Evolutionary conservation across 768 basidiomycete genomes (phyloP).

Genomic region (Pisolithus tinctorius): DNA sequence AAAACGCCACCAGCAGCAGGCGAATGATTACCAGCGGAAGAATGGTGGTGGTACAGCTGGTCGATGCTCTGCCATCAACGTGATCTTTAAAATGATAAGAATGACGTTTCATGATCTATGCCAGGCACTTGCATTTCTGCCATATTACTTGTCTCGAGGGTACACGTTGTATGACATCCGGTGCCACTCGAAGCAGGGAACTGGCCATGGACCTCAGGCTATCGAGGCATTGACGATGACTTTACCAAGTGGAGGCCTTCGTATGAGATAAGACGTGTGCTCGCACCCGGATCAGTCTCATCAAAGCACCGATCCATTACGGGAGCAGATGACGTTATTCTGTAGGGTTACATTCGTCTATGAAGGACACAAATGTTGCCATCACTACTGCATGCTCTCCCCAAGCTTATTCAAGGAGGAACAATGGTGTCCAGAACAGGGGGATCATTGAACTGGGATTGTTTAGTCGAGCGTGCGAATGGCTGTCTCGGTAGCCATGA

Average conservation of each 20-base stretch:
- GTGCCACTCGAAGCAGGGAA: no score
- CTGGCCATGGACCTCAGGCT: no score
- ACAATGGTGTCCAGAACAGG: background rate
- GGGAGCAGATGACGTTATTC: background rate
- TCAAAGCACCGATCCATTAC: no score
- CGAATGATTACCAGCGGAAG: slow-evolving; percentile 28
- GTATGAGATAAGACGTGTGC: no score
- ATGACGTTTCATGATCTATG: background rate
- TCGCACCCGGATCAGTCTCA: no score
- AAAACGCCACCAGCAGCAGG: slow-evolving; percentile 44
- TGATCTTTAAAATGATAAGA: background rate
- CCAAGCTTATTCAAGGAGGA: background rate
- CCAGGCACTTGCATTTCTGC: no score
- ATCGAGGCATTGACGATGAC: no score
- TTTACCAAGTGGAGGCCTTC: no score
- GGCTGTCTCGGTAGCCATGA: background rate
- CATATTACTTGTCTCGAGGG: no score
- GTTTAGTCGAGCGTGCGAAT: background rate
- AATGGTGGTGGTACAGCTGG: background rate
- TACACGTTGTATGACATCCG: no score
- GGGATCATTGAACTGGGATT: background rate
- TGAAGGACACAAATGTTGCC: background rate
- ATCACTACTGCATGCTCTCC: background rate
- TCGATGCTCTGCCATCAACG: background rate
- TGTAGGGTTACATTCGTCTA: background rate